Evolutionary conservation across 306 rosid species (phyloP).

Genomic region (Crotalaria pallida): DNA sequence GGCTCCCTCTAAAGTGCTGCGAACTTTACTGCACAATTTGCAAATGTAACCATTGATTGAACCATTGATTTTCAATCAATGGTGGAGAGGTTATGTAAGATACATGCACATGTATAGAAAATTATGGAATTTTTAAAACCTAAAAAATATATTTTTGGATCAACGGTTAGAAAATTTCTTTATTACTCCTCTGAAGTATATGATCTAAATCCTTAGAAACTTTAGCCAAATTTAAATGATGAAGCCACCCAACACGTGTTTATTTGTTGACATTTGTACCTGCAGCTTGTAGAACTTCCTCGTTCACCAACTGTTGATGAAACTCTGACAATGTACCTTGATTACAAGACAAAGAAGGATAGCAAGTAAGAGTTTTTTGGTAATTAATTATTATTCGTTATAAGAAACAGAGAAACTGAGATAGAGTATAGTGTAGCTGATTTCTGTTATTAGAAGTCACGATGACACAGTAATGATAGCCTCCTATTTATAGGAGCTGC

Average conservation of each 20-base stretch:
- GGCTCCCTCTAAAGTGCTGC: too few species aligned
- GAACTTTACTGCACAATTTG: neutral
- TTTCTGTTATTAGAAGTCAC: too few species aligned
- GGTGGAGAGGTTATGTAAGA: too few species aligned
- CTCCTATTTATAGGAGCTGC: too few species aligned
- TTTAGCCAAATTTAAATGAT: neutral
- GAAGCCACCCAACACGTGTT: slow-evolving; percentile 3
- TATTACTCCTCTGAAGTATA: neutral
- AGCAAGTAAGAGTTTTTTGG: slow-evolving; percentile 55
- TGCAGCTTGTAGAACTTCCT: slow-evolving; percentile 93
- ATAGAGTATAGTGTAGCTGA: too few species aligned
- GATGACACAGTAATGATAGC: too few species aligned
- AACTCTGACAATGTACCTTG: slow-evolving; percentile 76
- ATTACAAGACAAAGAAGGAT: slow-evolving; percentile 84
- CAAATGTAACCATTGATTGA: neutral
- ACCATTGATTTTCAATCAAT: too few species aligned
- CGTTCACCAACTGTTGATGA: slow-evolving; percentile 97
- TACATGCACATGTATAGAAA: too few species aligned
- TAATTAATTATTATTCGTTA: slow-evolving; percentile 3
- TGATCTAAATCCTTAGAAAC: neutral
- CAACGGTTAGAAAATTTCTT: neutral
- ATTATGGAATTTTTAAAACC: too few species aligned
- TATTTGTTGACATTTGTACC: slow-evolving; percentile 23
- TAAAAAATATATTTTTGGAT: neutral
- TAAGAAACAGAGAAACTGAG: too few species aligned